A percentile compares a stretch with the other conserved stretches of the same genome.
phyloP scores from a whole-genome alignment of 2,329 filamentous ascomycete species.

The Colletotrichum sp. region DNA sequence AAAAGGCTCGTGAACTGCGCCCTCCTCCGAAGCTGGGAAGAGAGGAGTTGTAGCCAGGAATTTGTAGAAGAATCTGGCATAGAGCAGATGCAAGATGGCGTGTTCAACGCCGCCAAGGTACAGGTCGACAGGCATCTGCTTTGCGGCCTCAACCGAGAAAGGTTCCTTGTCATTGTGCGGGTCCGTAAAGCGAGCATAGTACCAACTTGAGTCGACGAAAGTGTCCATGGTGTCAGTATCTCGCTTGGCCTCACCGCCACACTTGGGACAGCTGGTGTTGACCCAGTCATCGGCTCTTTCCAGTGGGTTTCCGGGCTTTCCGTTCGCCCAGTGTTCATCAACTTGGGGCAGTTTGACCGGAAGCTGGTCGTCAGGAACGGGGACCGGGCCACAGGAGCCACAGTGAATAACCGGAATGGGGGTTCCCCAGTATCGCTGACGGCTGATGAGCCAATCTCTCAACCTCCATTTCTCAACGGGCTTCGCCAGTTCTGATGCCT shows the following conservation, averaged over 20 bases:
- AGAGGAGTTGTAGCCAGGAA: constrained; percentile 69
- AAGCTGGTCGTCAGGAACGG: constrained; percentile 77
- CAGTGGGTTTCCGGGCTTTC: constrained; percentile 78
- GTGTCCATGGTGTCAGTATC: constrained; percentile 98
- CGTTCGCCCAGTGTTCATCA: constrained; percentile 69
- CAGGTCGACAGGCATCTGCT: constrained; percentile 77
- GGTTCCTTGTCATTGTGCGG: constrained; percentile 66
- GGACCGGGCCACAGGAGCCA: constrained; percentile 74
- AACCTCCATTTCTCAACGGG: constrained; percentile 78
- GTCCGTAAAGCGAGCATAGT: constrained; percentile 82
- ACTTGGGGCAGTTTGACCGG: constrained; percentile 78
- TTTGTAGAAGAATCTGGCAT: constrained; percentile 90
- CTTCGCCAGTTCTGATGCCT: constrained; percentile 62
- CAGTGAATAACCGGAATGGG: constrained; percentile 92
- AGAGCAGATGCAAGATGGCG: constrained; percentile 87
- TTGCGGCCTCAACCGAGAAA: constrained; percentile 65
- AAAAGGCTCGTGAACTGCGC: constrained; percentile 72
- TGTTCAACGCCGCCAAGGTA: constrained; percentile 92
- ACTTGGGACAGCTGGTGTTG: constrained; percentile 77
- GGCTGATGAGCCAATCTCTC: constrained; percentile 88
- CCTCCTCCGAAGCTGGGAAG: constrained; percentile 43
- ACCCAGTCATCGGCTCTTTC: constrained; percentile 76
- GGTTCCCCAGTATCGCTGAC: constrained; percentile 92
- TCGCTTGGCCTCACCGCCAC: constrained; percentile 71
- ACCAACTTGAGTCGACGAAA: constrained; percentile 95